phyloP scores from a whole-genome alignment of 1,284 basidiomycete species.

The Malassezia yamatoensis region DNA sequence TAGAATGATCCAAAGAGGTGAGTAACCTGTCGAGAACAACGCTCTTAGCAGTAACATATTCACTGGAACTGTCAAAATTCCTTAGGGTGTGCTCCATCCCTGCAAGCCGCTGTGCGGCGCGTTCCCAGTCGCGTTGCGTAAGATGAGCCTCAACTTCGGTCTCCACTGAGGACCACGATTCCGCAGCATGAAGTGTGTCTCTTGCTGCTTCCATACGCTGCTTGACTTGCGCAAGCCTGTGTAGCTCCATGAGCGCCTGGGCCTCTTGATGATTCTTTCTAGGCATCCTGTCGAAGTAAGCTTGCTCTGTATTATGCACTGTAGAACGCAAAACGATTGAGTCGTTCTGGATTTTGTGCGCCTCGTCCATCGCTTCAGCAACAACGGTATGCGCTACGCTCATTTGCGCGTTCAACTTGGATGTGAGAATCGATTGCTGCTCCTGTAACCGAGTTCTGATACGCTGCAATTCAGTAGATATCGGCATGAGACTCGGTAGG shows the following conservation, averaged over 20 bases:
- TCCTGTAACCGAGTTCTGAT: neutral
- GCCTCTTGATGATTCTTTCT: neutral
- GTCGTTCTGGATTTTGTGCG: neutral
- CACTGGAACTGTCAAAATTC: slow-evolving; percentile 55
- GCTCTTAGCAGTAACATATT: slow-evolving; percentile 8
- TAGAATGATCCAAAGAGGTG: neutral
- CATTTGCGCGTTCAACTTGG: slow-evolving; percentile 4
- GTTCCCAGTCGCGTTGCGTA: slow-evolving; percentile 60
- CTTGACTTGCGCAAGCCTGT: slow-evolving; percentile 70
- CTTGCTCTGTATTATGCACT: neutral
- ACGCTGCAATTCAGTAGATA: neutral
- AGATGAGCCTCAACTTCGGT: slow-evolving; percentile 74
- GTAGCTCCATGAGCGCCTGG: slow-evolving; percentile 58
- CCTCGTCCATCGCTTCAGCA: neutral
- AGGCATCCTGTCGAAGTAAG: neutral
- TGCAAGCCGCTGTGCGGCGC: slow-evolving; percentile 74
- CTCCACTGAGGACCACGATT: slow-evolving; percentile 87
- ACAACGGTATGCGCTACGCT: slow-evolving; percentile 1
- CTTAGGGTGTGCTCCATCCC: slow-evolving; percentile 77
- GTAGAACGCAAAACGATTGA: slow-evolving; percentile 1
- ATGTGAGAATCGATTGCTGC: neutral
- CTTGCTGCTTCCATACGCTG: slow-evolving; percentile 71
- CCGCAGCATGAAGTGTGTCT: slow-evolving; percentile 75
- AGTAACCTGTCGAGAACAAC: slow-evolving; percentile 2
- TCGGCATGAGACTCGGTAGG: neutral